A percentile compares a stretch with the other conserved stretches of the same genome.
Evolutionary conservation across 768 basidiomycete species (phyloP).

Genomic region (Calocybe gangraenosa): DNA sequence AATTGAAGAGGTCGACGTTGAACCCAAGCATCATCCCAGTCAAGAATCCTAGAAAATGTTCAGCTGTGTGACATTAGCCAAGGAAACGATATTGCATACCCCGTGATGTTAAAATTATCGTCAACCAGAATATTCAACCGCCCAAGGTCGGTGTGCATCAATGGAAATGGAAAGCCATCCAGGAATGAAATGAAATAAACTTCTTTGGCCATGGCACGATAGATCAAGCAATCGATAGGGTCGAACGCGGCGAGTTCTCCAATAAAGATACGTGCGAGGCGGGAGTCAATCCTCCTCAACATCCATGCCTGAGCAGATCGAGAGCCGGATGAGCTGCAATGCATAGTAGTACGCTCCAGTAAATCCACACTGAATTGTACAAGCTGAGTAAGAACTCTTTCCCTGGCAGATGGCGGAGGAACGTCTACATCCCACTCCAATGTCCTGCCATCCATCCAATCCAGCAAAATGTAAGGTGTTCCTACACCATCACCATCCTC

Average conservation of each 20-base stretch:
- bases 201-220: slow-evolving; percentile 12
- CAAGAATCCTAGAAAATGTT: slow-evolving; percentile 7
- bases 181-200: slow-evolving; percentile 1
- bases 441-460: slow-evolving; percentile 8
- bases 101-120: slow-evolving; percentile 6
- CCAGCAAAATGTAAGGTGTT: slow-evolving; percentile 8
- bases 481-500: slow-evolving; percentile 12
- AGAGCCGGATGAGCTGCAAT: background rate
- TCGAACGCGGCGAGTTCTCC: slow-evolving; percentile 11
- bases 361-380: slow-evolving; percentile 8
- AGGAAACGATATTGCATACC: slow-evolving; percentile 4
- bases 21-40: slow-evolving; percentile 10
- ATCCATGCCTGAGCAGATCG: slow-evolving; percentile 9
- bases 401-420: slow-evolving; percentile 7
- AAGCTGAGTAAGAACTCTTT: slow-evolving; percentile 9
- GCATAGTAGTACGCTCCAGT: slow-evolving; percentile 5
- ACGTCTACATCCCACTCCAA: slow-evolving; percentile 6
- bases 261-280: slow-evolving; percentile 11
- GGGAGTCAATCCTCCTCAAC: slow-evolving; percentile 9
- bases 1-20: slow-evolving; percentile 8
- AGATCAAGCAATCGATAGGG: slow-evolving; percentile 10
- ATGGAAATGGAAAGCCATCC: no score
- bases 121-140: slow-evolving; percentile 6
- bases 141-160: no score
- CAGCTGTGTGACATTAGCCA: slow-evolving; percentile 1